Evolutionary conservation across 768 basidiomycete genomes (phyloP).

Genomic region (Lanmaoa rubissima): DNA sequence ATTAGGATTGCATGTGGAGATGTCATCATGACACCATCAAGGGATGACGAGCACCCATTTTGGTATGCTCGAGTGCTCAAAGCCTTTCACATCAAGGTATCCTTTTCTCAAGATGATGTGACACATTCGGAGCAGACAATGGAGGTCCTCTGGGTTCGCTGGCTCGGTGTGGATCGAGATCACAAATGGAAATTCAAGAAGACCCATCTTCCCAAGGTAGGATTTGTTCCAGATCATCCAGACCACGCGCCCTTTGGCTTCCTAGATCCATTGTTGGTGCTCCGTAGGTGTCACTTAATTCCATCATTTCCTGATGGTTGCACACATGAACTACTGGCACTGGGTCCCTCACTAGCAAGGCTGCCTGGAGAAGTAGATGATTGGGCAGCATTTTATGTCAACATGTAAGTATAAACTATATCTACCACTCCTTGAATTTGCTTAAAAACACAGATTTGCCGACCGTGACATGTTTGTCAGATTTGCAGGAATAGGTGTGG

Average conservation of each 20-base stretch:
- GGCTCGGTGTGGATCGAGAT: not conserved
- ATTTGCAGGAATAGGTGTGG: not conserved
- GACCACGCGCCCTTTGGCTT: not conserved
- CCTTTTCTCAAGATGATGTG: not conserved
- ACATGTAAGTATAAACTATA: not conserved
- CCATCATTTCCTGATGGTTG: not conserved
- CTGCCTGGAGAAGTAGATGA: not conserved
- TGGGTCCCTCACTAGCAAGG: not conserved
- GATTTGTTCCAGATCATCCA: not conserved
- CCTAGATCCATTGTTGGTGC: not conserved
- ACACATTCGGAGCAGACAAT: not conserved
- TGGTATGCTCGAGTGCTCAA: conserved; percentile 1
- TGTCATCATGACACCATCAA: conserved; percentile 10
- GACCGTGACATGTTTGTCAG: not conserved
- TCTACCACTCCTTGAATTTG: not conserved
- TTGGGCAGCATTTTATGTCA: no score
- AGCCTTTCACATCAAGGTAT: not conserved
- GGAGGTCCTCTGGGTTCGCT: not conserved
- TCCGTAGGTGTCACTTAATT: not conserved
- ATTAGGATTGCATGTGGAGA: not conserved
- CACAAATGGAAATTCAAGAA: not conserved
- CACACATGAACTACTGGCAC: not conserved
- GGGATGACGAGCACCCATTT: conserved; percentile 16
- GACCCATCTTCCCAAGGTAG: not conserved
- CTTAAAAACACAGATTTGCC: not conserved